Conservation (phyloP, 2,329 filamentous ascomycete genomes). For the Blastomyces emzantsi region DNA sequence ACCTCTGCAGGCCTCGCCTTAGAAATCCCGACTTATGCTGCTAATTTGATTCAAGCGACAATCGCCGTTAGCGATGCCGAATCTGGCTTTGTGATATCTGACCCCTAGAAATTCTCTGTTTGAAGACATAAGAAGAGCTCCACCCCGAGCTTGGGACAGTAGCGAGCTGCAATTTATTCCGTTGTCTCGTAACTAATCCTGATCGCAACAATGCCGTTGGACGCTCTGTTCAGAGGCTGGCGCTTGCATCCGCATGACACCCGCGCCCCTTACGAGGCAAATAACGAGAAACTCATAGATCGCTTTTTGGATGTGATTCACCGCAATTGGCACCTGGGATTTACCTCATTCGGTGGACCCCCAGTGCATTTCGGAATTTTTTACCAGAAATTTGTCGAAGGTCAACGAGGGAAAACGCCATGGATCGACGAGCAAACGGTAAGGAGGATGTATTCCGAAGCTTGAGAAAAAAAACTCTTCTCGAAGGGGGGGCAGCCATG, state of each 20-base stretch:
- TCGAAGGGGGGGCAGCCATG: background rate
- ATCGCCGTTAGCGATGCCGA: background rate
- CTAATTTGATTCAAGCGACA: background rate
- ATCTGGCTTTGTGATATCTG: background rate
- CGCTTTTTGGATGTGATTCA: slow-evolving; percentile 30
- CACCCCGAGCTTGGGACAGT: background rate
- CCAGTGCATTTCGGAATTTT: slow-evolving; percentile 63
- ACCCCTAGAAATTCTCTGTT: background rate
- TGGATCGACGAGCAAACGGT: slow-evolving; percentile 65
- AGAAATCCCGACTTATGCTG: background rate
- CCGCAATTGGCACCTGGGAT: slow-evolving; percentile 52
- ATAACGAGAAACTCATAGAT: slow-evolving; percentile 23
- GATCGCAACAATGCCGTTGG: slow-evolving; percentile 12
- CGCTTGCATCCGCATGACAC: slow-evolving; percentile 5
- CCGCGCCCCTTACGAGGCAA: slow-evolving; percentile 15
- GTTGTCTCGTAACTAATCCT: background rate
- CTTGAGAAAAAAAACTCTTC: background rate
- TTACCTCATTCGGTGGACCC: slow-evolving; percentile 59
- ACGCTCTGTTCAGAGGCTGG: slow-evolving; percentile 12
- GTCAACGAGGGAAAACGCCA: slow-evolving; percentile 35
- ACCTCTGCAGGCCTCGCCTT: background rate
- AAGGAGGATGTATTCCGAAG: slow-evolving; percentile 18
- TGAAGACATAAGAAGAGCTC: background rate
- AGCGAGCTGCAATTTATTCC: background rate
- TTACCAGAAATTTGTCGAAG: slow-evolving; percentile 52